These are phyloP conservation scores for Coniochaeta sp. DNA, from an alignment of 2,329 filamentous ascomycete species.

Conservation along the genomic window DNA sequence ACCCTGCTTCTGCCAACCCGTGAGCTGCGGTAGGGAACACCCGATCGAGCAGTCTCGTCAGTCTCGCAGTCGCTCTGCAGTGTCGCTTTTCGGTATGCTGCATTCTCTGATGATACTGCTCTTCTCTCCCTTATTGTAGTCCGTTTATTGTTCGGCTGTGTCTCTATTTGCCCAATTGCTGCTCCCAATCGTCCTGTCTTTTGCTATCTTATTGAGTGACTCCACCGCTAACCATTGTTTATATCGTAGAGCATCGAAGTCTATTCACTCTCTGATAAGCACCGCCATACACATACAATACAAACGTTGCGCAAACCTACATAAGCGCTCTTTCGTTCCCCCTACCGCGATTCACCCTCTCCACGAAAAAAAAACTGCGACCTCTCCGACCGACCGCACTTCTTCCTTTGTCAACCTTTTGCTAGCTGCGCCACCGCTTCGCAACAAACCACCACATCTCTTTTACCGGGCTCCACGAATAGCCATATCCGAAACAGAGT, in stretches of 20 bases:
- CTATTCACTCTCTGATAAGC: not conserved
- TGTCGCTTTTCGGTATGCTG: not conserved
- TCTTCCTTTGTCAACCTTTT: not conserved
- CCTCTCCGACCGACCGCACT: not conserved
- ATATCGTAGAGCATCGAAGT: not conserved
- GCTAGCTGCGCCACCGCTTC: no score
- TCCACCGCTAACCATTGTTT: not conserved
- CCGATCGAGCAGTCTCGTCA: not conserved
- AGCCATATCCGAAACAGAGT: not conserved
- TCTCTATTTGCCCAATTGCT: not conserved
- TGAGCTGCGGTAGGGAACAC: not conserved
- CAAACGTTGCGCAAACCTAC: no score
- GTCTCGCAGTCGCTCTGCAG: not conserved
- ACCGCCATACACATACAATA: no score
- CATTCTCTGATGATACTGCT: not conserved
- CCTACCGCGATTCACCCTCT: not conserved
- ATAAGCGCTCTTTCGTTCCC: not conserved
- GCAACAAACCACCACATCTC: not conserved
- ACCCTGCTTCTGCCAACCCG: not conserved
- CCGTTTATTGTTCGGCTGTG: not conserved
- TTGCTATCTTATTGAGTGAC: not conserved
- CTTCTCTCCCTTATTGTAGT: not conserved
- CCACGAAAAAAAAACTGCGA: not conserved
- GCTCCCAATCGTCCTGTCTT: not conserved
- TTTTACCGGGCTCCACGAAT: not conserved